phyloP scores from a whole-genome alignment of 2,329 filamentous ascomycete genomes.

The Clarireedia sp. region DNA sequence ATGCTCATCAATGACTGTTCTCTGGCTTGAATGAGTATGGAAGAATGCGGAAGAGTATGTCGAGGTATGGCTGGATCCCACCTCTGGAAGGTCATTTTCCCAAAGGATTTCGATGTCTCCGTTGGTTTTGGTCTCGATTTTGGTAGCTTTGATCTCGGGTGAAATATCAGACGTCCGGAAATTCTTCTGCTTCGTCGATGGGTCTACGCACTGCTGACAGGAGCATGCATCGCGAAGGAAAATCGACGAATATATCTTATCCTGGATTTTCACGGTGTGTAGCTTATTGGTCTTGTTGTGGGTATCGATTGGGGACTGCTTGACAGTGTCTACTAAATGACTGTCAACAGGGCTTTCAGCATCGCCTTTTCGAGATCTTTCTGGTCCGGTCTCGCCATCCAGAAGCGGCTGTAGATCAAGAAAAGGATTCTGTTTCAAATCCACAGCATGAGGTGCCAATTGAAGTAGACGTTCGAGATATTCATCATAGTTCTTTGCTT shows the following conservation, averaged over 20 bases:
- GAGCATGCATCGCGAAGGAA: conserved; percentile 50
- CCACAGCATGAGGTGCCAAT: too few relatives aligned
- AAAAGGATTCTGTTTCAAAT: too few relatives aligned
- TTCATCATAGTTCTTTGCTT: too few relatives aligned
- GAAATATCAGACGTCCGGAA: conserved; percentile 61
- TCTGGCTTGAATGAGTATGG: neutral
- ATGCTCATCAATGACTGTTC: neutral
- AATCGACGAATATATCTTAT: conserved; percentile 1
- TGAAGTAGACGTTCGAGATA: too few relatives aligned
- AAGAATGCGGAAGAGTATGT: conserved; percentile 17
- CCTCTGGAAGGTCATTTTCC: conserved; percentile 42
- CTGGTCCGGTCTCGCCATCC: too few relatives aligned
- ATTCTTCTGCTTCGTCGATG: conserved; percentile 52
- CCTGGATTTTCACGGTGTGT: neutral
- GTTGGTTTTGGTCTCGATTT: conserved; percentile 31
- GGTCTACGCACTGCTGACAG: conserved; percentile 49
- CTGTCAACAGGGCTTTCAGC: too few relatives aligned
- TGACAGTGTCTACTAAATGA: too few relatives aligned
- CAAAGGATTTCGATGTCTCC: conserved; percentile 44
- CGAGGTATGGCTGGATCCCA: conserved; percentile 22
- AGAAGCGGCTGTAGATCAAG: too few relatives aligned
- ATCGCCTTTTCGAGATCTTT: too few relatives aligned
- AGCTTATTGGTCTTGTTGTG: neutral
- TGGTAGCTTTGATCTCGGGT: conserved; percentile 33
- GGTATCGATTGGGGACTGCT: neutral